A percentile compares a stretch with the other conserved stretches of the same genome.
These are phyloP conservation scores for Knoxdaviesia proteae DNA, from an alignment of 2,329 filamentous ascomycete genomes.

Conservation along the genomic window DNA sequence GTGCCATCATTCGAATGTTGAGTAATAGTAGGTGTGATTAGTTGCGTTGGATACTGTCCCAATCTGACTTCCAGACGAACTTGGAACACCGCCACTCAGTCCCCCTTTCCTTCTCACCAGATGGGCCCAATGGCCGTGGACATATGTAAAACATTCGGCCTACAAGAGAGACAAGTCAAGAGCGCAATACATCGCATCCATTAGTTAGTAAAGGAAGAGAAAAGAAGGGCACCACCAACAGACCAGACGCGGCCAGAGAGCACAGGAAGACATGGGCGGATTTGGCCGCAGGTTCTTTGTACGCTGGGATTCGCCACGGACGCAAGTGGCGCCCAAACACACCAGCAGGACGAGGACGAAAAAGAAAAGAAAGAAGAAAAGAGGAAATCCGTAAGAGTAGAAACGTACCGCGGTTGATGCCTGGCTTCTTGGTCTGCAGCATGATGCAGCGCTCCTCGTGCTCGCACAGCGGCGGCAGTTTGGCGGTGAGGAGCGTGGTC, in stretches of 20 bases:
- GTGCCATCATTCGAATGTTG: too few species aligned
- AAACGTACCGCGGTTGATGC: slow-evolving; percentile 50
- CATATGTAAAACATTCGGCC: slow-evolving; percentile 45
- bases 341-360: not conserved
- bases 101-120: slow-evolving; percentile 62
- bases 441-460: slow-evolving; percentile 75
- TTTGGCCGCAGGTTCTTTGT: not conserved
- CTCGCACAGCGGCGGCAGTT: slow-evolving; percentile 58
- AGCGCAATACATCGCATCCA: not conserved
- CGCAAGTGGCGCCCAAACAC: not conserved
- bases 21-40: too few species aligned
- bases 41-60: too few species aligned
- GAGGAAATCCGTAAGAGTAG: not conserved
- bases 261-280: too few species aligned
- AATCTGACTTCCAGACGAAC: slow-evolving; percentile 52
- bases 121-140: slow-evolving; percentile 57
- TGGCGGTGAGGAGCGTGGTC: slow-evolving; percentile 64
- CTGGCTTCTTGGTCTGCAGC: slow-evolving; percentile 71
- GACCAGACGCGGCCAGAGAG: too few species aligned
- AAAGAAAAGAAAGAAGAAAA: not conserved
- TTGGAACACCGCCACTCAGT: slow-evolving; percentile 77
- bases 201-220: not conserved
- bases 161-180: slow-evolving; percentile 11
- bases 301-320: not conserved
- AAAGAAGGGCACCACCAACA: not conserved